Conservation (phyloP, 306 rosid genomes). For the Canavalia gladiata region DNA sequence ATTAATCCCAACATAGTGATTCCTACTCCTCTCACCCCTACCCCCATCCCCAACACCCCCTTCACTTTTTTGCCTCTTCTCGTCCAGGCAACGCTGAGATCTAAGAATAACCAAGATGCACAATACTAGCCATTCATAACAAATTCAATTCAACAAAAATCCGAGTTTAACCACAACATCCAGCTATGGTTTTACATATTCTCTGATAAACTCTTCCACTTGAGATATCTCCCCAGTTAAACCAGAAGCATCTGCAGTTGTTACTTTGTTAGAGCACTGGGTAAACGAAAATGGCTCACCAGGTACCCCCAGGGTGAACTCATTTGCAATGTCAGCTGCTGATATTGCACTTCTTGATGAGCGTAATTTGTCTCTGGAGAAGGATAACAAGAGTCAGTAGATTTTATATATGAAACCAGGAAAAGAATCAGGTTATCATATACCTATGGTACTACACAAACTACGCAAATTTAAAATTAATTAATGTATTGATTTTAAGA, state of each 20-base stretch:
- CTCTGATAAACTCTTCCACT: constrained; percentile 82
- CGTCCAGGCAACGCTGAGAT: constrained; percentile 30
- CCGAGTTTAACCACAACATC: constrained; percentile 30
- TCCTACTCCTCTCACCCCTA: neutral
- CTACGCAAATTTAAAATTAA: too few species aligned
- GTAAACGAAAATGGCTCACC: constrained; percentile 79
- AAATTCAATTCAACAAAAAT: constrained; percentile 23
- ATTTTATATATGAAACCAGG: constrained; percentile 20
- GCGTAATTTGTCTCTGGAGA: constrained; percentile 80
- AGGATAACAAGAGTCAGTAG: constrained; percentile 37
- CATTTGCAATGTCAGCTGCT: constrained; percentile 79
- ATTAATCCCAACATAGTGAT: constrained; percentile 24
- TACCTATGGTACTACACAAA: too few species aligned
- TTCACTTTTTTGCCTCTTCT: neutral
- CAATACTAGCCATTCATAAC: constrained; percentile 10
- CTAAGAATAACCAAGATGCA: neutral
- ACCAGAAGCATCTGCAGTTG: constrained; percentile 85
- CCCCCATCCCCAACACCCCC: neutral
- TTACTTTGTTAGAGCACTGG: constrained; percentile 83
- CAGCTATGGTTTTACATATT: constrained; percentile 60
- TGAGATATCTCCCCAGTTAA: constrained; percentile 73
- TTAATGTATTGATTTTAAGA: too few species aligned
- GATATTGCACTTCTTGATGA: constrained; percentile 87
- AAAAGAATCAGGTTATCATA: neutral
- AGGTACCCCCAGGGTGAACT: constrained; percentile 76